A percentile compares a stretch with the other conserved stretches of the same genome.
Evolutionary conservation across 75 land plant genomes (phyloP).

Genomic region (Pinus albicaulis): DNA sequence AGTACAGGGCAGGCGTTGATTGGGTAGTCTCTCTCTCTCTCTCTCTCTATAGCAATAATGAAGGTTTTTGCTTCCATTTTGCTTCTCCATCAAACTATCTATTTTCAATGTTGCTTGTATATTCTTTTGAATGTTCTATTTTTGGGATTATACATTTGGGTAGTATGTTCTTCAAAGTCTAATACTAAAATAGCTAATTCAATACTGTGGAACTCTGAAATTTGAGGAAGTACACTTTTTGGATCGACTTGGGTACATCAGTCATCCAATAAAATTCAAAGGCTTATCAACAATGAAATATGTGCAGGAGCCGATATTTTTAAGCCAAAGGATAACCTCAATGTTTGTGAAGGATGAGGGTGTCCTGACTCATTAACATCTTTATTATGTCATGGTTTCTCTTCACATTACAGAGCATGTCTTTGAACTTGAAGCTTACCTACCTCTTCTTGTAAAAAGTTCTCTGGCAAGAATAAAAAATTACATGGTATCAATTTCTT

Average conservation of each 20-base stretch:
- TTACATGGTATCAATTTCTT: neutral
- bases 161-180: neutral
- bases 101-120: neutral
- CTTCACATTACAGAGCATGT: neutral
- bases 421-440: no score
- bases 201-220: neutral
- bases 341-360: neutral
- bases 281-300: neutral
- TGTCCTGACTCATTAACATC: no score
- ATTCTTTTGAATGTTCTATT: neutral
- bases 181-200: neutral
- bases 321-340: neutral
- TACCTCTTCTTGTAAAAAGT: neutral
- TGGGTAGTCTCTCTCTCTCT: conserved; percentile 56
- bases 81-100: neutral
- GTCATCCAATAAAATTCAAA: neutral
- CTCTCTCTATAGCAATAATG: neutral
- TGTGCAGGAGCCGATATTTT: neutral
- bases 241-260: neutral
- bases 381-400: neutral
- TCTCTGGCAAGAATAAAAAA: neutral
- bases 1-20: conserved; percentile 88
- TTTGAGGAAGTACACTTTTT: neutral
- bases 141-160: neutral
- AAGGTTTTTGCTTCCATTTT: neutral